These are phyloP conservation scores for Parsonsia alboflavescens DNA, from an alignment of 257 asterid genomes.

Conservation along the genomic window DNA sequence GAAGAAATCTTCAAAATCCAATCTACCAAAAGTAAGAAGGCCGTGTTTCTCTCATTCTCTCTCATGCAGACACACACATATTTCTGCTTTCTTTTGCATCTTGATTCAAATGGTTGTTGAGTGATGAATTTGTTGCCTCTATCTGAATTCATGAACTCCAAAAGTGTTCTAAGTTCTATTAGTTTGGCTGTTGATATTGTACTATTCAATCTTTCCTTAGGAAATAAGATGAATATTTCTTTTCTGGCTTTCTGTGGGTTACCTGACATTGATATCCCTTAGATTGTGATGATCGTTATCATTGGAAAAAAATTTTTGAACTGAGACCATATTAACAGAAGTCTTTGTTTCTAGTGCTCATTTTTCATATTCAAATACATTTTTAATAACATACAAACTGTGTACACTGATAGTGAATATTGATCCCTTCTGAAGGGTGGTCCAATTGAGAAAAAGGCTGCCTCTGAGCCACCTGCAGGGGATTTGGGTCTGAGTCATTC, in stretches of 20 bases:
- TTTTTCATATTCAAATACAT: neutral
- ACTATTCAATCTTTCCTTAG: neutral
- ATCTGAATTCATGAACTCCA: too few relatives aligned
- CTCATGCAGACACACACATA: too few relatives aligned
- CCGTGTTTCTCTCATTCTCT: neutral
- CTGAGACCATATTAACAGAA: neutral
- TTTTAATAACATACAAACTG: neutral
- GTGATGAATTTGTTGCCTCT: neutral
- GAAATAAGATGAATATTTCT: neutral
- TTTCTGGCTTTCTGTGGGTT: neutral
- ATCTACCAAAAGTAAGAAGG: slow-evolving; percentile 61
- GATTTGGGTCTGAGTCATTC: slow-evolving; percentile 41
- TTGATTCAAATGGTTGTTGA: neutral
- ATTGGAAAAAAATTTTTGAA: neutral
- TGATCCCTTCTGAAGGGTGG: slow-evolving; percentile 40
- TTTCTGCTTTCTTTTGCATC: neutral
- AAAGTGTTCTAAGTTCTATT: neutral
- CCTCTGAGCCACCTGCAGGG: slow-evolving; percentile 29
- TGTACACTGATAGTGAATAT: slow-evolving; percentile 2
- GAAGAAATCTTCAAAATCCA: slow-evolving; percentile 72
- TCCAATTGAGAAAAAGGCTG: slow-evolving; percentile 34
- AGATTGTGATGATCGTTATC: neutral
- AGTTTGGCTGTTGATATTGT: neutral
- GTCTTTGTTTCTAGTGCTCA: neutral
- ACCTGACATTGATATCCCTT: neutral